Evolutionary conservation across 192 early-diverging fungal species (phyloP).

Genomic region (Kickxella alabastrina): DNA sequence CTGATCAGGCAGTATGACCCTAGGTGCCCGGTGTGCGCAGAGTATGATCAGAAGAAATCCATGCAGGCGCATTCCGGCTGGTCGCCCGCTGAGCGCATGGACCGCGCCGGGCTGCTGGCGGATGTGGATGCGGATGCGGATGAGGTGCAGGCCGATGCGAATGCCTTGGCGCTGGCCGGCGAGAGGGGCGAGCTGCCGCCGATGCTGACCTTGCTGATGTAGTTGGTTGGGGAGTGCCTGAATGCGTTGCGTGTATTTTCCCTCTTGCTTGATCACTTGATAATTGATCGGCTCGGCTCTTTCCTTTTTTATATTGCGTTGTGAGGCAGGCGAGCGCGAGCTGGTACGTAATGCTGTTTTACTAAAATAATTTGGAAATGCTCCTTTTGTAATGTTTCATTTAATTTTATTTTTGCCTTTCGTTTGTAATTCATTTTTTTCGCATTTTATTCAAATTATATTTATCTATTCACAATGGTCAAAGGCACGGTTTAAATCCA

Average conservation of each 20-base stretch:
- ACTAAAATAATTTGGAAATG: not conserved
- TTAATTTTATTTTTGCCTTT: not conserved
- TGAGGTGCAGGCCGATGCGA: too few relatives aligned
- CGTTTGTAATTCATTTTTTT: not conserved
- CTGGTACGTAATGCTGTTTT: not conserved
- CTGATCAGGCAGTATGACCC: slow-evolving; percentile 28
- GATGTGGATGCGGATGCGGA: not conserved
- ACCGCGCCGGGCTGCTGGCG: not conserved
- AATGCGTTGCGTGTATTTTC: slow-evolving; percentile 1
- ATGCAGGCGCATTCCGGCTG: slow-evolving; percentile 20
- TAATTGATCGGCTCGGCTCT: too few relatives aligned
- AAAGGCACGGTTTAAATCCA: too few relatives aligned
- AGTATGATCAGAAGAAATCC: slow-evolving; percentile 24
- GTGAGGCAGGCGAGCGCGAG: too few relatives aligned
- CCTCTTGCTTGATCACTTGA: too few relatives aligned
- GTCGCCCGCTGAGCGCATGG: slow-evolving; percentile 29
- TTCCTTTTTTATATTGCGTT: too few relatives aligned
- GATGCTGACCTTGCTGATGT: slow-evolving; percentile 15
- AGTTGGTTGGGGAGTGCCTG: too few relatives aligned
- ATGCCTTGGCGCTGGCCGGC: too few relatives aligned
- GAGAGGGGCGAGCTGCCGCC: slow-evolving; percentile 27
- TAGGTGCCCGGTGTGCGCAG: slow-evolving; percentile 33
- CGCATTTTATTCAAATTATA: too few relatives aligned
- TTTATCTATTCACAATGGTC: slow-evolving; percentile 15
- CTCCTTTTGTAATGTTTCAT: not conserved